Base-by-base conservation (phyloP, 306 rosid species). In the Urtica urens region DNA sequence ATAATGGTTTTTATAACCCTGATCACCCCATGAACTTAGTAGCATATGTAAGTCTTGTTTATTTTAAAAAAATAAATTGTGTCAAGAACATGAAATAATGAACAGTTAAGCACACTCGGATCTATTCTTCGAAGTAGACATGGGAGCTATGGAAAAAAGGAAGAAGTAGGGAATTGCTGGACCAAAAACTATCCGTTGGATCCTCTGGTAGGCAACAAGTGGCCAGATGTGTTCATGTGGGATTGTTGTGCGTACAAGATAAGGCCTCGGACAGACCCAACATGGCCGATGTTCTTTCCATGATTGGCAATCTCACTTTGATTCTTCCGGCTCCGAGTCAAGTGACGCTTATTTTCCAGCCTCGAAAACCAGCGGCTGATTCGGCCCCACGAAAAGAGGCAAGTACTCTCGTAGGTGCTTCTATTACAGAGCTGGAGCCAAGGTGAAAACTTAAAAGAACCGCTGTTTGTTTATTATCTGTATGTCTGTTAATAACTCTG, bases 281-380 rank as follows among this genome's bases (percentile, higher is more conserved):
- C 23, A 21, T 44, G 55, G 34, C 60, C 0, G 41, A 44, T 25
- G 29, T 65, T 9, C 23, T 53, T 13, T 53, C 20, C 7, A 51
- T 65, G 55, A 58, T 65, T 3, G 49, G 53, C 16, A 50, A 44
- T 23, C 55, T 57, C 14, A 37, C 47, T 17, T 51, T 40, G n/a
- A 20, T 8, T 40, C 10, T 63, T 57, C 33, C 44, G 3, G 6
- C 57, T 41, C 51, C 58, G 8, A 60, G 30, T 33, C 49, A 58
- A n/a, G n/a, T n/a, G n/a, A n/a, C n/a, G n/a, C n/a, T n/a, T n/a
- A n/a, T n/a, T n/a, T n/a, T n/a, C n/a, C n/a, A n/a, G n/a, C n/a
- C n/a, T n/a, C n/a, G n/a, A n/a, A n/a, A n/a, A n/a, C n/a, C n/a
- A n/a, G n/a, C n/a, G n/a, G n/a, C n/a, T n/a, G n/a, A n/a, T n/a